Base-by-base conservation (phyloP, 192 early-diverging fungal genomes). In the Obelidium mucronatum region DNA sequence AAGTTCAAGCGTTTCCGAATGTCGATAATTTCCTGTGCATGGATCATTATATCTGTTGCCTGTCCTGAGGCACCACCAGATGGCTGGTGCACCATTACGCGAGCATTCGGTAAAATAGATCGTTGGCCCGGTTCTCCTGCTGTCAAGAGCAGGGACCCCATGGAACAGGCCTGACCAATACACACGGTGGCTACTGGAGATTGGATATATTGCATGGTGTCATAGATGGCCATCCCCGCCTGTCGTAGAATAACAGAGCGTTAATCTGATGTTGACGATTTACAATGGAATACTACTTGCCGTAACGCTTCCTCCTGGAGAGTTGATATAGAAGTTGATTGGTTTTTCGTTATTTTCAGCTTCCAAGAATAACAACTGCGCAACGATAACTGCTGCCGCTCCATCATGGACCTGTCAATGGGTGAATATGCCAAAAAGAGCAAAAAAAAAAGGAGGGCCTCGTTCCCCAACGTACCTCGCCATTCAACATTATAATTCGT, bases 61-160 rank as follows among this genome's bases (percentile, higher is more conserved):
- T 97, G 97, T 31, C 96, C 96, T 42, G 89, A 84, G 8, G 97
- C 96, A 8, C 96, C 96, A 28, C 97, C 97, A 37, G 91, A 81
- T 28, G 97, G 97, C 82, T 99, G 97, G 79, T 99, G 97, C 55
- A 99, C 92, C 97, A 98, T 99, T 30, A 99, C 91, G 1, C 92
- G 88, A 4, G 96, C 91, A 79, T 99, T 93, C 11, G 96, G 96
- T 22, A 99, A 81, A 28, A 95, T 85, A 53, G 90, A 93, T 36
- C 97, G 80, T 58, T 94, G 92, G 24, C 96, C 97, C 17, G 91
- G 90, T 39, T 94, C 91, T 13, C 97, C 96, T 19, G 96, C 95
- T 3, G 94, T 86, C 60, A 99, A 79, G 15, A 99, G 85, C 59
- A 99, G 85, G 54, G 96, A 98, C 6, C 94, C 97, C 97, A 99